phyloP scores from a whole-genome alignment of 2,329 filamentous ascomycete genomes.

The Raffaelea albimanens region DNA sequence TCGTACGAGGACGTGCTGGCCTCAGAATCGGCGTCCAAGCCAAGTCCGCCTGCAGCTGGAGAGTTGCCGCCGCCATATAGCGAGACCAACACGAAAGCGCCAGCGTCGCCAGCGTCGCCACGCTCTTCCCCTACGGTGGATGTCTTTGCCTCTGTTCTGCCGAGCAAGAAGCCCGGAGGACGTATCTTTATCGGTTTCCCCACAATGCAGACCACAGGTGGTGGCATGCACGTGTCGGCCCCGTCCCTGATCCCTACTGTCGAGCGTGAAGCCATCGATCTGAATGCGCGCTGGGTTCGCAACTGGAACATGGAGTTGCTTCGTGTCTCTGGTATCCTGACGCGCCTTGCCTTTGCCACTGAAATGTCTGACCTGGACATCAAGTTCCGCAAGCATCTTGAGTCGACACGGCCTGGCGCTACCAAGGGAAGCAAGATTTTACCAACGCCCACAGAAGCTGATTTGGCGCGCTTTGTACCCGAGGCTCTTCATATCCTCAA shows the following conservation, averaged over 20 bases:
- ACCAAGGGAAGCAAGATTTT: conserved; percentile 1
- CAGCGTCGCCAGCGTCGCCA: not conserved
- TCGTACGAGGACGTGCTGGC: conserved; percentile 75
- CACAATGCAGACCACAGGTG: conserved; percentile 91
- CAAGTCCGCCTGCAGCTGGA: conserved; percentile 15
- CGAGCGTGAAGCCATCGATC: conserved; percentile 90
- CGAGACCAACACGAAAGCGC: not conserved
- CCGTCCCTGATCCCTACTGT: conserved; percentile 96
- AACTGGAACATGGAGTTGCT: conserved; percentile 95
- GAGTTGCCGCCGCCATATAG: not conserved
- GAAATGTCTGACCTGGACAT: conserved; percentile 72
- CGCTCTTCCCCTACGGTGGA: conserved; percentile 49
- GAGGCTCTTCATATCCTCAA: conserved; percentile 75
- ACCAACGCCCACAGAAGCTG: conserved; percentile 36
- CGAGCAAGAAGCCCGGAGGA: conserved; percentile 70
- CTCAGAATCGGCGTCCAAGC: conserved; percentile 39
- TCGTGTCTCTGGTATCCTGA: conserved; percentile 80
- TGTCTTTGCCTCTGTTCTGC: conserved; percentile 83
- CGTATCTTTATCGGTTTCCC: conserved; percentile 96
- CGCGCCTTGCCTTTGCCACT: conserved; percentile 75
- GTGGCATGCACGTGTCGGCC: conserved; percentile 88
- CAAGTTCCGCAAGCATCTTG: conserved; percentile 38
- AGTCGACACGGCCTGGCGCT: conserved; percentile 5
- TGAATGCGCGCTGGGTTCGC: conserved; percentile 90
- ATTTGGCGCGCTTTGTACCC: conserved; percentile 60